These are phyloP conservation scores for Suhomyces kunorum DNA, from an alignment of 1,139 yeast species.

Conservation along the genomic window DNA sequence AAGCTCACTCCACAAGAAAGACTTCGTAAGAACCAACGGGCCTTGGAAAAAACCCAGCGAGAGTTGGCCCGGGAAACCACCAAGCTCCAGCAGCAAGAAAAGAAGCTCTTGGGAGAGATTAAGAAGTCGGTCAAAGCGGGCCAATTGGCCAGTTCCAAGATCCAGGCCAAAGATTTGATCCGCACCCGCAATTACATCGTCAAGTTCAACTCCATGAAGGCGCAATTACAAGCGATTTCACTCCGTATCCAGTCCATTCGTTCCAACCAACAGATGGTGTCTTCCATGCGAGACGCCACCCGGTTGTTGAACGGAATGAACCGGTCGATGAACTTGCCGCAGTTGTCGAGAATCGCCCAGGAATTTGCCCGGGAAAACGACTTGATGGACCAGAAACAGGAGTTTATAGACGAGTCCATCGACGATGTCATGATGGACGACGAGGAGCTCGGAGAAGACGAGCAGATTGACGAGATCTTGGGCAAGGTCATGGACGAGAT, in stretches of 20 bases:
- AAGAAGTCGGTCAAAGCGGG: conserved; percentile 89
- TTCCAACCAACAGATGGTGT: conserved; percentile 93
- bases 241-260: conserved; percentile 87
- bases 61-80: conserved; percentile 85
- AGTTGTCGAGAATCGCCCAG: conserved; percentile 84
- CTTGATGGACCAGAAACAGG: conserved; percentile 97
- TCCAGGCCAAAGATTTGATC: conserved; percentile 92
- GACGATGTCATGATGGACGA: conserved; percentile 93
- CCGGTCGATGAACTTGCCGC: conserved; percentile 85
- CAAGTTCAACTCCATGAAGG: conserved; percentile 91
- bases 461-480: conserved; percentile 91
- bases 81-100: conserved; percentile 88
- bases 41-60: conserved; percentile 89
- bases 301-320: conserved; percentile 83
- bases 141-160: conserved; percentile 84
- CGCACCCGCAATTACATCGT: conserved; percentile 80
- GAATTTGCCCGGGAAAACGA: conserved; percentile 95
- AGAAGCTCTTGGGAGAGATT: conserved; percentile 79
- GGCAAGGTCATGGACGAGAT: conserved; percentile 92
- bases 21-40: conserved; percentile 91
- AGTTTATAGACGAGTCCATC: conserved; percentile 97
- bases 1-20: conserved; percentile 92
- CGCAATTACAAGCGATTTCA: conserved; percentile 92
- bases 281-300: conserved; percentile 95
- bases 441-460: conserved; percentile 66